Evolutionary conservation across 495 filamentous ascomycete genomes (phyloP), one percentile per base, ranked within the genome.

Genomic region (Entonaema liquescens): DNA sequence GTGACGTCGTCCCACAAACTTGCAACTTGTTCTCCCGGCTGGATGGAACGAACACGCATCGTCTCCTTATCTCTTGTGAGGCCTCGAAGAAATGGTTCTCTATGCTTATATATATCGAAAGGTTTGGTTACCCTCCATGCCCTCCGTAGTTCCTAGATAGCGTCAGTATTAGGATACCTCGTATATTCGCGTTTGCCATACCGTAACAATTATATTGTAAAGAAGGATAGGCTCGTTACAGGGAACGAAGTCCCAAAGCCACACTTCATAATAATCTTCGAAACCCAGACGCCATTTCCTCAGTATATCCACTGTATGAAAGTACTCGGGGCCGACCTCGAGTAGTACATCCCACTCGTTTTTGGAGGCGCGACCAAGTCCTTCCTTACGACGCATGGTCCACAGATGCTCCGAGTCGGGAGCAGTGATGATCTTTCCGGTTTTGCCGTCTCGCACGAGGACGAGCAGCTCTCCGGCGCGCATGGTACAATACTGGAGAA

Each of bases 261-360:
- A 84, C 26, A 88, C 74, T 68, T 86, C 84, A 61, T 84, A 83
- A 64, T 83, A 85, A 23, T 84, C 80, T 26, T 81, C 76, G 62
- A 86, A 87, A 12, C 75, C 75, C 29, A 86, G 80, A 29, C 77
- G 76, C 84, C 83, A 87, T 36, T 79, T 67, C 36, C 83, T 62
- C 12, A 74, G 59, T 5, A 62, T 54, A 15, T 83, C 80, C 47
- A 83, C 78, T 47, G 76, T 67, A 3, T 81, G 76, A 44, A 83
- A 84, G 54, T 84, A 85, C 7, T 64, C 42, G 13, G 74, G 64
- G 11, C 79, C 80, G 58, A 86, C 76, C 36, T 77, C 64, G 4
- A 76, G 70, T 2, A 77, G 31, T 19, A 79, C 67, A 0, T 77
- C 65, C 81, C 81, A 87, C 47, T 80, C 76, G 28, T 81, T 82